Percentiles rank a stretch among this genome's conserved stretches.
Conservation (phyloP, 169 alveolate species). For the Eimeria necatrix region DNA sequence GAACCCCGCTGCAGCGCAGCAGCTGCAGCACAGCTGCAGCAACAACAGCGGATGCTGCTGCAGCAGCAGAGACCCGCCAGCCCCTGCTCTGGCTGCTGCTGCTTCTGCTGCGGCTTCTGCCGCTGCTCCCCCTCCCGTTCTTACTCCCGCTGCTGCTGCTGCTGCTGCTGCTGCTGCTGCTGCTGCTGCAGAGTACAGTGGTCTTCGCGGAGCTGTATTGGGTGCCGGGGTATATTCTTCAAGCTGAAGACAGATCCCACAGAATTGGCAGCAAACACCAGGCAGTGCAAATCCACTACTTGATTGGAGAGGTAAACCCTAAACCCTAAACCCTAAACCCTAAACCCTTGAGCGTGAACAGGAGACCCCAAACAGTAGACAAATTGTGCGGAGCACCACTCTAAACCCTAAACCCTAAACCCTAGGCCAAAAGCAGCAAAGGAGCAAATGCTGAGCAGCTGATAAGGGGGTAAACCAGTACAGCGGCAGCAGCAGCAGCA, state of each 20-base stretch:
- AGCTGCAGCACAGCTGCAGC: too few relatives aligned
- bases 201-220: constrained; percentile 98
- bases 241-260: constrained; percentile 99
- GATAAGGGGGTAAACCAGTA: too few relatives aligned
- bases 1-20: too few relatives aligned
- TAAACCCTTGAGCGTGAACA: too few relatives aligned
- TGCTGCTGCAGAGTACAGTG: constrained; percentile 89
- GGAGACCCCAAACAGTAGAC: neutral
- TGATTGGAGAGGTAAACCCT: constrained; percentile 88
- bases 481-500: too few relatives aligned
- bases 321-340: neutral
- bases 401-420: neutral
- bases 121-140: too few relatives aligned
- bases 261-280: constrained; percentile 95
- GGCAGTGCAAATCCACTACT: constrained; percentile 89
- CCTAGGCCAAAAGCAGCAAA: neutral
- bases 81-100: neutral
- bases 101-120: too few relatives aligned
- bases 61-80: neutral
- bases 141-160: constrained; percentile 35
- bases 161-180: constrained; percentile 56
- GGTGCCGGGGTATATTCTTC: constrained; percentile 98
- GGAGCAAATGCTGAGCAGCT: too few relatives aligned
- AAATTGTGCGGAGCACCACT: neutral
- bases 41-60: too few relatives aligned